phyloP scores from a whole-genome alignment of 139 green algal genomes.

The Micromonas commoda region DNA sequence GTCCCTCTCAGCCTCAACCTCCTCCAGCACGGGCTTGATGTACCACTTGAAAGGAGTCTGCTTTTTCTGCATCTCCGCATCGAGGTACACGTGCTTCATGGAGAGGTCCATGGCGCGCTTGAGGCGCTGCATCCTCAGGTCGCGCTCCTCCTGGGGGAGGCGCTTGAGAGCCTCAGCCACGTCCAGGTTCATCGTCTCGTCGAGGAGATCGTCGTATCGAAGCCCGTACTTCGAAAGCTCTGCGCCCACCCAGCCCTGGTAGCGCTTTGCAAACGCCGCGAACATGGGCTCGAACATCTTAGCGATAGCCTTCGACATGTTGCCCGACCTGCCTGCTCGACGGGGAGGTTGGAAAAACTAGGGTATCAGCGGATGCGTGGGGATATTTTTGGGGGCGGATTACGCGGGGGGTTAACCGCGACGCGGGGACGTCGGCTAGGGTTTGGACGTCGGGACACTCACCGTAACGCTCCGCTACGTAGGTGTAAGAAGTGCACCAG shows the following conservation, averaged over 20 bases:
- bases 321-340: no score
- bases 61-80: slow-evolving; percentile 64
- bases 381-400: no score
- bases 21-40: slow-evolving; percentile 35
- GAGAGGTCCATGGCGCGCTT: slow-evolving; percentile 87
- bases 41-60: slow-evolving; percentile 78
- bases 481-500: no score
- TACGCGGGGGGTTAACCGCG: no score
- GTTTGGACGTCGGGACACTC: neutral
- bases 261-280: neutral
- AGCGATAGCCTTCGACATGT: neutral
- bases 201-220: slow-evolving; percentile 93
- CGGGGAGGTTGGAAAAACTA: no score
- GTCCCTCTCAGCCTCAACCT: slow-evolving; percentile 44
- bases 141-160: slow-evolving; percentile 77
- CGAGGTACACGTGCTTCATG: slow-evolving; percentile 82
- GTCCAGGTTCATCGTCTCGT: slow-evolving; percentile 81
- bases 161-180: slow-evolving; percentile 85
- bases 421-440: no score
- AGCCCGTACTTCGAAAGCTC: slow-evolving; percentile 82
- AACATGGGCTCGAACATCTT: slow-evolving; percentile 2
- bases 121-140: slow-evolving; percentile 81
- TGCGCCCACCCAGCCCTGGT: slow-evolving; percentile 42
- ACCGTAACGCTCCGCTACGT: neutral
- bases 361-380: no score